These are phyloP conservation scores for Medakamo hakoo DNA, from an alignment of 139 green algal genomes.

Conservation along the genomic window DNA sequence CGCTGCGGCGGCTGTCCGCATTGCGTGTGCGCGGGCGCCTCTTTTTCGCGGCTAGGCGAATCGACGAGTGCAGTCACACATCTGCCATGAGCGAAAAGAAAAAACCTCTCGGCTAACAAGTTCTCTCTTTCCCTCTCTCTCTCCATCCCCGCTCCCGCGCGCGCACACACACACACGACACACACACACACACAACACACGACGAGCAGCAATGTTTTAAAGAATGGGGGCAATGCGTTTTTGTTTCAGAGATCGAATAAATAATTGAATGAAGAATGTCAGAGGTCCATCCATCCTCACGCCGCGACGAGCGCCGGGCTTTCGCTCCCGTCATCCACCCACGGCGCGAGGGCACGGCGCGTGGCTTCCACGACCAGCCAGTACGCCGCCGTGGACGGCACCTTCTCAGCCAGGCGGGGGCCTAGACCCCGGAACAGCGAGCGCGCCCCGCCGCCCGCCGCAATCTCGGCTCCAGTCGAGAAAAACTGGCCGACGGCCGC, in stretches of 20 bases:
- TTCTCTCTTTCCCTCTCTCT: too few species aligned
- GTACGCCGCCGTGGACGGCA: slow-evolving; percentile 29
- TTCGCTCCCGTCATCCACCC: not conserved
- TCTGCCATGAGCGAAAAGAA: too few species aligned
- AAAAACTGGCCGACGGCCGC: slow-evolving; percentile 19
- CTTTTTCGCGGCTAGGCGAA: too few species aligned
- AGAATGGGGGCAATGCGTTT: too few species aligned
- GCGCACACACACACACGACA: too few species aligned
- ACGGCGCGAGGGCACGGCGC: slow-evolving; percentile 11
- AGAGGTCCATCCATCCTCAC: not conserved
- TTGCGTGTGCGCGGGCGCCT: too few species aligned
- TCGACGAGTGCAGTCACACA: too few species aligned
- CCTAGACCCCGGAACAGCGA: slow-evolving; percentile 42
- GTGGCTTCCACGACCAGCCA: slow-evolving; percentile 22
- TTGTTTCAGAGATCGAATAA: not conserved
- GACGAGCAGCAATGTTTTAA: too few species aligned
- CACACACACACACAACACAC: too few species aligned
- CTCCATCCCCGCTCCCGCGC: too few species aligned
- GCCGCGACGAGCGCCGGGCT: not conserved
- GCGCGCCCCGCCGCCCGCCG: slow-evolving; percentile 19
- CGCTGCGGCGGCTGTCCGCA: too few species aligned
- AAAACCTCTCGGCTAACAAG: too few species aligned
- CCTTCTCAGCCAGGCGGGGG: slow-evolving; percentile 29
- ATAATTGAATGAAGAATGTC: not conserved
- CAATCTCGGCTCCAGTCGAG: slow-evolving; percentile 17